Conservation (phyloP, 257 asterid genomes). For the Nicotiana tabacum region DNA sequence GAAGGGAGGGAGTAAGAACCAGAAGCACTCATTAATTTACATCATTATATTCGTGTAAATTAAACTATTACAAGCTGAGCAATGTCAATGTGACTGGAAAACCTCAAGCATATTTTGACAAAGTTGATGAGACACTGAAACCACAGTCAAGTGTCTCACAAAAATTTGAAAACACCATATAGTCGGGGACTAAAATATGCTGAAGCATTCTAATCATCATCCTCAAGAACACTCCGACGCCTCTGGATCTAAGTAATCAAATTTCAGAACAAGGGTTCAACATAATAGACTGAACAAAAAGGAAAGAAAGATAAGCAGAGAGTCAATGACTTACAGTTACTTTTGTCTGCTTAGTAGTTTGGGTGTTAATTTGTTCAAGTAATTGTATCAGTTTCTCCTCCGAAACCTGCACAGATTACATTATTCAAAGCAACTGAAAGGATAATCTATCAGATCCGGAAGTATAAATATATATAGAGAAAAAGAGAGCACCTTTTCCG, state of each 20-base stretch:
- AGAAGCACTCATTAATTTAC: too few species aligned
- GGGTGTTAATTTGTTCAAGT: constrained; percentile 95
- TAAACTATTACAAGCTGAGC: too few species aligned
- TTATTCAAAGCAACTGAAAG: too few species aligned
- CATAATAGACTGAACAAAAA: background rate
- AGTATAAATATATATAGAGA: background rate
- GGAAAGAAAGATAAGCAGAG: background rate
- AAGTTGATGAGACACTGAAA: background rate
- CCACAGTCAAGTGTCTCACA: background rate
- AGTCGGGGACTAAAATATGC: background rate
- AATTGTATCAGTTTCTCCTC: constrained; percentile 85
- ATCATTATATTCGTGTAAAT: too few species aligned
- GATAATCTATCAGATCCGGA: too few species aligned
- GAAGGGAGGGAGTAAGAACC: too few species aligned
- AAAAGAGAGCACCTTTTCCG: constrained; percentile 52
- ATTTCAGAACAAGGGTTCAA: too few species aligned
- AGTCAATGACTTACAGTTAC: constrained; percentile 64
- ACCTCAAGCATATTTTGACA: too few species aligned
- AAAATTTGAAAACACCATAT: background rate
- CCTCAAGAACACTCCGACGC: constrained; percentile 75
- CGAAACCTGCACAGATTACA: constrained; percentile 49
- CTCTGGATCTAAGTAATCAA: constrained; percentile 56
- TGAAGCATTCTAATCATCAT: constrained; percentile 55
- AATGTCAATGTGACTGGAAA: too few species aligned
- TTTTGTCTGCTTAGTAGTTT: constrained; percentile 86